These are phyloP conservation scores for Lyophyllum decastes DNA, from an alignment of 768 basidiomycete genomes.

Conservation along the genomic window DNA sequence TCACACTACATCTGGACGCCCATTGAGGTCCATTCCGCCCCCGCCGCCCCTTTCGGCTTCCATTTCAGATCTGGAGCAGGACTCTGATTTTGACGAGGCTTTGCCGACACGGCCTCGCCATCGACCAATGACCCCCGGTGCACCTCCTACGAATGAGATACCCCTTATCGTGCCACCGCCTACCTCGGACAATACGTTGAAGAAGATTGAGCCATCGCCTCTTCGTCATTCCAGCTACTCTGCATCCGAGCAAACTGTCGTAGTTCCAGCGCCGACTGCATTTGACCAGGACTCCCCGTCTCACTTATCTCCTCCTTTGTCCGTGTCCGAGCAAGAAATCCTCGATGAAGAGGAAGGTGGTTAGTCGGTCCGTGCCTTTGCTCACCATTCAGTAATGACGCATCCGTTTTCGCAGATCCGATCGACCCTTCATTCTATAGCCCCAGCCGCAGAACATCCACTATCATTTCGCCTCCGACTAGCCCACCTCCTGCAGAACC, in stretches of 20 bases:
- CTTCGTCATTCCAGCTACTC: conserved; percentile 14
- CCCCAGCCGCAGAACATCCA: conserved; percentile 44
- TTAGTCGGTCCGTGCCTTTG: conserved; percentile 27
- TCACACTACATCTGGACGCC: conserved; percentile 7
- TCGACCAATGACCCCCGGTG: conserved; percentile 14
- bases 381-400: background rate
- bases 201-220: conserved; percentile 13
- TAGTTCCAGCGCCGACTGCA: conserved; percentile 11
- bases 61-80: conserved; percentile 25
- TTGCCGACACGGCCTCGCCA: conserved; percentile 32
- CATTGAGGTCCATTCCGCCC: conserved; percentile 16
- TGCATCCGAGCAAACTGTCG: conserved; percentile 1
- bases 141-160: conserved; percentile 17
- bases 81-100: conserved; percentile 35
- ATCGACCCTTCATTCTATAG: conserved; percentile 67
- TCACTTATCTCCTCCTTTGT: conserved; percentile 24
- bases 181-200: conserved; percentile 8
- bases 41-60: conserved; percentile 13
- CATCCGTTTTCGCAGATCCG: conserved; percentile 47
- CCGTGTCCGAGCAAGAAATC: conserved; percentile 39
- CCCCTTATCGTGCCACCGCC: conserved; percentile 24
- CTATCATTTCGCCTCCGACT: conserved; percentile 19
- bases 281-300: conserved; percentile 20
- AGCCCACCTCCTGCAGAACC: conserved; percentile 15
- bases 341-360: conserved; percentile 67